Percentiles rank a stretch among this genome's conserved stretches.
These are phyloP conservation scores for Suillus tomentosus DNA, from an alignment of 768 basidiomycete genomes.

Conservation along the genomic window DNA sequence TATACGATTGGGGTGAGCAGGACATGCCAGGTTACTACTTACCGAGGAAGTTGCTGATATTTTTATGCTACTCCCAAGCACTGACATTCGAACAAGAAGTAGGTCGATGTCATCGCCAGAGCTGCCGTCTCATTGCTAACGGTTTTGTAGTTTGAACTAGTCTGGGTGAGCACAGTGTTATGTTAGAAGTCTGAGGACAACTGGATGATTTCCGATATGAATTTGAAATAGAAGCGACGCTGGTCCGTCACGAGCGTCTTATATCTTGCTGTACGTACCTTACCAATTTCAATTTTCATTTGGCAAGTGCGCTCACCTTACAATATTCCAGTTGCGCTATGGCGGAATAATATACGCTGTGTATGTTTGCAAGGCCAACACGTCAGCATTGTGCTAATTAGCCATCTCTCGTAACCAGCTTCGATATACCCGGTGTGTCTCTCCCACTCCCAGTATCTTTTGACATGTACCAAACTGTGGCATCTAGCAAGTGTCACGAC, in stretches of 20 bases:
- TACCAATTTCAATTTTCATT: neutral
- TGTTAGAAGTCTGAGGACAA: neutral
- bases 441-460: neutral
- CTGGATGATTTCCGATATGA: neutral
- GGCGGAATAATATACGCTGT: neutral
- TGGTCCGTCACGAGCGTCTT: neutral
- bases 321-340: neutral
- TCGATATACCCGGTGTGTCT: neutral
- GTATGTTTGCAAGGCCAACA: neutral
- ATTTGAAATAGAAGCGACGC: neutral
- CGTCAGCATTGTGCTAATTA: neutral
- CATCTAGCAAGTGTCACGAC: neutral
- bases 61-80: neutral
- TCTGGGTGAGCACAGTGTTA: neutral
- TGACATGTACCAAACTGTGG: neutral
- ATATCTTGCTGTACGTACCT: neutral
- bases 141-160: neutral
- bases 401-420: neutral
- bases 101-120: neutral
- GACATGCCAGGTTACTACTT: neutral
- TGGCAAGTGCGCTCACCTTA: neutral
- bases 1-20: slow-evolving; percentile 5
- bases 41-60: neutral
- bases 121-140: neutral
- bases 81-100: slow-evolving; percentile 4